These are phyloP conservation scores for Metschnikowia borealis DNA, from an alignment of 805 yeast species.

Conservation along the genomic window DNA sequence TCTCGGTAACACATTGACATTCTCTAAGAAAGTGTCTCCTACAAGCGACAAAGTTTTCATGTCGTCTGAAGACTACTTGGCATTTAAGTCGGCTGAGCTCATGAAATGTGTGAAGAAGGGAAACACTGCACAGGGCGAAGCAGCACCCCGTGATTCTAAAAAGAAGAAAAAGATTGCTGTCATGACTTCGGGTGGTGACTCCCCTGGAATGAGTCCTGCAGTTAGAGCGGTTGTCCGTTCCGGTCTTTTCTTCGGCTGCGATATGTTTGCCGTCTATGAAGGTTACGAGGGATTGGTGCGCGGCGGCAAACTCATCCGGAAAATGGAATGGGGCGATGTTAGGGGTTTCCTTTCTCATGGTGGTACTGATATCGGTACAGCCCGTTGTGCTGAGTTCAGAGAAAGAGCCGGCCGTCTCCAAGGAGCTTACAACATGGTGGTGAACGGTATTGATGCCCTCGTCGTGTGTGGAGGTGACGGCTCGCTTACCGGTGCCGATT, in stretches of 20 bases:
- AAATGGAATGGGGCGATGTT: conserved; percentile 90
- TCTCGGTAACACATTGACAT: conserved; percentile 28
- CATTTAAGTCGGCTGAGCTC: conserved; percentile 22
- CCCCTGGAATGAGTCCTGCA: conserved; percentile 97
- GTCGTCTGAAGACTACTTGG: conserved; percentile 28
- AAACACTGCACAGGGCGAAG: not conserved
- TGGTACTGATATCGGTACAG: conserved; percentile 96
- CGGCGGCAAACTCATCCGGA: conserved; percentile 75
- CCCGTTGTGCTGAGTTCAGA: conserved; percentile 81
- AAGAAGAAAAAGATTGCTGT: conserved; percentile 62
- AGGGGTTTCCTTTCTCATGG: conserved; percentile 91
- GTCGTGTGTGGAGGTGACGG: conserved; percentile 99
- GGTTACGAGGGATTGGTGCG: conserved; percentile 91
- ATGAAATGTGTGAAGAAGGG: conserved; percentile 12
- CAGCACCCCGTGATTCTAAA: not conserved
- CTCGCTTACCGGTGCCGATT: conserved; percentile 94
- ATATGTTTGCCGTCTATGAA: conserved; percentile 86
- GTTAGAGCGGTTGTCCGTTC: conserved; percentile 95
- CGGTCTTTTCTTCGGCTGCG: conserved; percentile 83
- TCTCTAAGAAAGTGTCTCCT: conserved; percentile 23
- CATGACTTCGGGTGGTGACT: conserved; percentile 98
- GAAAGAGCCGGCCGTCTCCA: conserved; percentile 79
- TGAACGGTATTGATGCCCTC: conserved; percentile 87
- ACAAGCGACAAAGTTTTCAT: conserved; percentile 18
- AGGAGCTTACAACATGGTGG: conserved; percentile 82